Evolutionary conservation across 495 filamentous ascomycete genomes (phyloP).

Genomic region (Trichoderma gamsii): DNA sequence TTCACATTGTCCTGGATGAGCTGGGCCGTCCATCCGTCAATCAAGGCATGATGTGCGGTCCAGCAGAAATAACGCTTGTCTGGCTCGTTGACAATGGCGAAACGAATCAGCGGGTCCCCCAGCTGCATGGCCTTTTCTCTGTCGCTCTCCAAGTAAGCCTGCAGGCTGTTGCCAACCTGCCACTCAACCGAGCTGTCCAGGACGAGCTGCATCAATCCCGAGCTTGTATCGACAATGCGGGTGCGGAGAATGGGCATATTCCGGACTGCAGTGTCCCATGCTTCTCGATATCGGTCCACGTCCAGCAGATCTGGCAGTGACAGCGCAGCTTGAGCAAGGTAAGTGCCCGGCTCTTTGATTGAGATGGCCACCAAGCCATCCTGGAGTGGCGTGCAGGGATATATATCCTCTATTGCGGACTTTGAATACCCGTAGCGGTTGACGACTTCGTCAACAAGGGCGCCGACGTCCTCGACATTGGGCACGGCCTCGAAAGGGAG

Average conservation of each 20-base stretch:
- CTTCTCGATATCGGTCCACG: slow-evolving; percentile 42
- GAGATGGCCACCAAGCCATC: slow-evolving; percentile 51
- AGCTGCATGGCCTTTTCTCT: not conserved
- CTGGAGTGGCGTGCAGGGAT: slow-evolving; percentile 61
- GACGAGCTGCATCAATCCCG: slow-evolving; percentile 49
- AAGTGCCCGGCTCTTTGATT: slow-evolving; percentile 45
- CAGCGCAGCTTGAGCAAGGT: slow-evolving; percentile 47
- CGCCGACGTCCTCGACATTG: not conserved
- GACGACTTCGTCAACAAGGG: not conserved
- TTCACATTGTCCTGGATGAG: slow-evolving; percentile 18
- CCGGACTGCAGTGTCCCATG: slow-evolving; percentile 47
- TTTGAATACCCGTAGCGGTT: slow-evolving; percentile 25
- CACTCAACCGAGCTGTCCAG: slow-evolving; percentile 26
- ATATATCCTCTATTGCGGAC: slow-evolving; percentile 38
- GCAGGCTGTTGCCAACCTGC: slow-evolving; percentile 11
- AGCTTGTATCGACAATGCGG: slow-evolving; percentile 43
- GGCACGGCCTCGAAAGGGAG: not conserved
- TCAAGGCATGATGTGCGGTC: slow-evolving; percentile 58
- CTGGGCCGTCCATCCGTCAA: slow-evolving; percentile 57
- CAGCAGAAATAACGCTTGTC: slow-evolving; percentile 37
- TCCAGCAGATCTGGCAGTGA: slow-evolving; percentile 38
- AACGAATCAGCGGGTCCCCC: not conserved
- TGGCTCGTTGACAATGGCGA: not conserved
- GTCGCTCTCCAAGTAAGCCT: not conserved
- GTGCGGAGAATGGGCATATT: slow-evolving; percentile 51